Base-by-base conservation (phyloP, 768 basidiomycete species). In the Gymnopilus junonius region DNA sequence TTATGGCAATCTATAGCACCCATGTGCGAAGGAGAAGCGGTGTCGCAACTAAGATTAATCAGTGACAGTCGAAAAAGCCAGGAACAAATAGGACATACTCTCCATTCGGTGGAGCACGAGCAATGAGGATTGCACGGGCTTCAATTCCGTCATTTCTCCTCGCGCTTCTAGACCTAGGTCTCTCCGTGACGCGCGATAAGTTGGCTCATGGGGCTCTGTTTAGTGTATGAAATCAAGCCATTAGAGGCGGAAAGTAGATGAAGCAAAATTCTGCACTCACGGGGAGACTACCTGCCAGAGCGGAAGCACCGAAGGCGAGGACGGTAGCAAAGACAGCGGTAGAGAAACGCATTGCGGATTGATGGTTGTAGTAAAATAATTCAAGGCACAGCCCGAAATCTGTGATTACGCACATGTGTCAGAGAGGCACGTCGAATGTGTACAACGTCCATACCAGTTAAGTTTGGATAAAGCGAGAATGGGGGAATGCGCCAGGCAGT, bases 371-470 rank as follows among this genome's bases (percentile, higher is more conserved):
- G 54, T 37, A 55, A 21, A 42, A 42, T 55, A 39, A 15, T 8
- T 55, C 39, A 31, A 57, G 56, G 56, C 56, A 20, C 56, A 57
- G 56, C 56, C 56, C 56, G 56, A 42, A 40, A 8, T 40, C 29
- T 57, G 20, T 14, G n/a, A n/a, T n/a, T n/a, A n/a, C 31, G 20
- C 3, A 32, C 2, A 7, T 4, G 17, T n/a, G 45, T 51, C 27
- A 51, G 48, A 17, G 48, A 50, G 7, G 29, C 14, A 14, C 17
- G 23, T 12, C 14, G n/a, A 20, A 17, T 23, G 32, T 2, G 25
- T 2, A 10, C 14, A 10, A 20, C 7, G 29, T 8, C 11, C 48
- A 29, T n/a, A 51, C 48, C 10, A 51, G 48, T 51, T 23, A 31
- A 31, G 29, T 29, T 50, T 4, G 48, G 31, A 17, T 17, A 14